Conservation (phyloP, 129 eudicot genomes). For the Calendula officinalis region DNA sequence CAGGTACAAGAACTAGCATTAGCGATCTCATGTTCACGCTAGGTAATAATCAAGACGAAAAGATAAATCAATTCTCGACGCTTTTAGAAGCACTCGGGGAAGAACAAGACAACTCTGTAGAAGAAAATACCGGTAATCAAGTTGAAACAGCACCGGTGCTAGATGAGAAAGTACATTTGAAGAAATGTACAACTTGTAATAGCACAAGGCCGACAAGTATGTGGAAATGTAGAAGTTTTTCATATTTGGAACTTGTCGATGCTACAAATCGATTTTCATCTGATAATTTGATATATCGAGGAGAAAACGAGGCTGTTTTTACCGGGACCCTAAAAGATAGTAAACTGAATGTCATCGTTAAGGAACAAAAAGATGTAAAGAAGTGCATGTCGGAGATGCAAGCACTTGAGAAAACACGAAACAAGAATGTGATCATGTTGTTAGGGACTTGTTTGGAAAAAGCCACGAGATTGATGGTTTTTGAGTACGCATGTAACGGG, state of each 20-base stretch:
- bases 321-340: constrained; percentile 25
- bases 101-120: constrained; percentile 21
- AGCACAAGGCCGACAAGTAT: constrained; percentile 31
- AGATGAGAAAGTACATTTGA: constrained; percentile 14
- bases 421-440: constrained; percentile 39
- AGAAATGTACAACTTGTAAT: constrained; percentile 34
- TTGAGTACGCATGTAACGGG: constrained; percentile 43
- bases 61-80: constrained; percentile 22
- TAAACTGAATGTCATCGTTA: constrained; percentile 27
- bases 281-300: constrained; percentile 38
- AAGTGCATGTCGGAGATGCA: constrained; percentile 37
- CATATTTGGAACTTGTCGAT: constrained; percentile 29
- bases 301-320: constrained; percentile 41
- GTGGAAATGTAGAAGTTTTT: constrained; percentile 23
- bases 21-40: constrained; percentile 15
- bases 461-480: constrained; percentile 26
- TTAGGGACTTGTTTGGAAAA: constrained; percentile 35
- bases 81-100: constrained; percentile 18
- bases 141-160: constrained; percentile 1
- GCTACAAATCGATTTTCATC: constrained; percentile 49
- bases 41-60: constrained; percentile 26
- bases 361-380: constrained; percentile 35
- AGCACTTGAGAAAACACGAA: constrained; percentile 31
- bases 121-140: background rate
- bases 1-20: constrained; percentile 32